Evolutionary conservation across 83 land plant genomes (phyloP).

Genomic region (Diphasiastrum complanatum): DNA sequence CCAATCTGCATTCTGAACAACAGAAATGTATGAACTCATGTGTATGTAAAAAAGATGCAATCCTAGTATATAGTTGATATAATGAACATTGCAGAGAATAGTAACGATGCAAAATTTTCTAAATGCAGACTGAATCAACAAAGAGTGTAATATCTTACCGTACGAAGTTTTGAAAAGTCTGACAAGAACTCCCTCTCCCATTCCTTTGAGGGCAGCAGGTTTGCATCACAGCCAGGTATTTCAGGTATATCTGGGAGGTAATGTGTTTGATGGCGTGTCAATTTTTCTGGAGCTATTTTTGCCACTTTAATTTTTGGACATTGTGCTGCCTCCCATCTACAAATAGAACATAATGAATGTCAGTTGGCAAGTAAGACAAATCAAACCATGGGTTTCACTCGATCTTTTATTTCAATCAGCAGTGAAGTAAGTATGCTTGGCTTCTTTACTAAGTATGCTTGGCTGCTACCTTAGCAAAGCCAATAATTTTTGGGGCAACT

Average conservation of each 20-base stretch:
- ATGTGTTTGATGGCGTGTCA: conserved; percentile 51
- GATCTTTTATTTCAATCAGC: neutral
- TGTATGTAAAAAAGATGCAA: no score
- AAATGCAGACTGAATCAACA: neutral
- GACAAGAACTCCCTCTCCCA: conserved; percentile 77
- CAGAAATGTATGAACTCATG: no score
- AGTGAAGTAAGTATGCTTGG: neutral
- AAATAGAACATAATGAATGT: neutral
- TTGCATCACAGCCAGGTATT: conserved; percentile 47
- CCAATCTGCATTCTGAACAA: no score
- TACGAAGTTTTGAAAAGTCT: conserved; percentile 62
- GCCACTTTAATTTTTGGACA: conserved; percentile 84
- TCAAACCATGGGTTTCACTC: neutral
- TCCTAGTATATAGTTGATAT: neutral
- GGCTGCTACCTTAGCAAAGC: neutral
- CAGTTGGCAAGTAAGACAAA: neutral
- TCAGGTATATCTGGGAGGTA: conserved; percentile 91
- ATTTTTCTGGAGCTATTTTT: conserved; percentile 36
- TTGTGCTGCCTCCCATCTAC: conserved; percentile 86
- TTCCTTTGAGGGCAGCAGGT: conserved; percentile 61
- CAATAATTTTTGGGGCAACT: neutral
- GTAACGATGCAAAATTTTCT: neutral
- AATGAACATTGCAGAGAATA: neutral
- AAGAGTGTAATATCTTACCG: conserved; percentile 36
- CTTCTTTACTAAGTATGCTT: neutral